These are phyloP conservation scores for Curvularia verruculosa DNA, from an alignment of 2,329 filamentous ascomycete genomes.

Conservation along the genomic window DNA sequence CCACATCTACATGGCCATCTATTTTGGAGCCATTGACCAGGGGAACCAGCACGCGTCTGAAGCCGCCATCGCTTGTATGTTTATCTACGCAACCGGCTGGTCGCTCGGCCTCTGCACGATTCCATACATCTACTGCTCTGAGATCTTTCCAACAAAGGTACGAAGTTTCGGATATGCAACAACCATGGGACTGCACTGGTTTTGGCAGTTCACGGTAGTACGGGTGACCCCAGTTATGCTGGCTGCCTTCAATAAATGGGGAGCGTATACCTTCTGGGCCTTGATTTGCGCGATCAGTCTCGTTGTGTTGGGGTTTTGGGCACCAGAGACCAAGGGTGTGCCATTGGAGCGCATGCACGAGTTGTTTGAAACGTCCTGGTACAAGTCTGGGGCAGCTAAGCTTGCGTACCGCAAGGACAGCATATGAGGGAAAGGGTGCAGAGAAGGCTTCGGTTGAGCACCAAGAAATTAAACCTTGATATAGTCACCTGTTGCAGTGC, in stretches of 20 bases:
- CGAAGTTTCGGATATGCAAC: not conserved
- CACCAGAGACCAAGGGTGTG: not conserved
- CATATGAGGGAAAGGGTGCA: not conserved
- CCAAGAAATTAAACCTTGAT: not conserved
- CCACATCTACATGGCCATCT: not conserved
- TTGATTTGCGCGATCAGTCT: not conserved
- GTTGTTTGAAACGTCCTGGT: not conserved
- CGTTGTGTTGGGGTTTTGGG: not conserved
- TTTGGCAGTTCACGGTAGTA: not conserved
- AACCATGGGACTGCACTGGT: not conserved
- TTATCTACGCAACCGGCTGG: not conserved
- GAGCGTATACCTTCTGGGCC: not conserved
- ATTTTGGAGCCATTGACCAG: not conserved
- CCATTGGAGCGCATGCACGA: not conserved
- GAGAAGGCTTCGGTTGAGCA: not conserved
- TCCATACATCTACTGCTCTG: not conserved
- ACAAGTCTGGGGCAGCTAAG: not conserved
- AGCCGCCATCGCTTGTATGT: not conserved
- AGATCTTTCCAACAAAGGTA: not conserved
- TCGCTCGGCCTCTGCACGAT: not conserved
- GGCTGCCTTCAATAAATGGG: not conserved
- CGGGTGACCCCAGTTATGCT: not conserved
- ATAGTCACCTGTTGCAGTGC: not conserved
- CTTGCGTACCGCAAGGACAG: not conserved
- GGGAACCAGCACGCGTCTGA: not conserved